Percentiles rank a stretch among this genome's conserved stretches.
Conservation (phyloP, 176 grass and related monocot genomes). For the Triticum timopheevii region DNA sequence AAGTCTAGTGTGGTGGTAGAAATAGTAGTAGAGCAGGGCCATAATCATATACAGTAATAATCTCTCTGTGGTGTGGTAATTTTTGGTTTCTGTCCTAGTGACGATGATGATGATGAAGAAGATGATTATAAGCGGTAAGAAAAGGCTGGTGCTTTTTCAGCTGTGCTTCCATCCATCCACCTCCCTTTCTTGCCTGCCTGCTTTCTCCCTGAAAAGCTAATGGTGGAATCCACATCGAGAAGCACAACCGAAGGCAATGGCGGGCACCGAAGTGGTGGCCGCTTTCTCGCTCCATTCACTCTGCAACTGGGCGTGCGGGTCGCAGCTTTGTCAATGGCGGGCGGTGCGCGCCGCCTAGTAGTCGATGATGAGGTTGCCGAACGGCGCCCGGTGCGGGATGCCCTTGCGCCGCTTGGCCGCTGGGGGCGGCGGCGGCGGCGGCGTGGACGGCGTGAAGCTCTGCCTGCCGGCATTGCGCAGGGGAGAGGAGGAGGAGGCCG, state of each 20-base stretch:
- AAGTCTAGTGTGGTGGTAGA: background rate
- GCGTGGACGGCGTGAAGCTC: slow-evolving; percentile 75
- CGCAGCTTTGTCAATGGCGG: background rate
- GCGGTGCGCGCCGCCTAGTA: slow-evolving; percentile 22
- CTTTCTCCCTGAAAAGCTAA: slow-evolving; percentile 39
- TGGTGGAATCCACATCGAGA: slow-evolving; percentile 71
- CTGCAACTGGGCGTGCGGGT: slow-evolving; percentile 6
- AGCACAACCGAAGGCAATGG: slow-evolving; percentile 43
- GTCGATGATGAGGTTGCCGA: slow-evolving; percentile 80
- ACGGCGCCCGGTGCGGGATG: slow-evolving; percentile 74
- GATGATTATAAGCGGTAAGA: slow-evolving; percentile 10
- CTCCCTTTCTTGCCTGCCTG: background rate
- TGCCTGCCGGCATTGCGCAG: slow-evolving; percentile 46
- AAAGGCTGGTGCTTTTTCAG: slow-evolving; percentile 12
- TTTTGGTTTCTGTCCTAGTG: slow-evolving; percentile 25
- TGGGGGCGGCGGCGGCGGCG: slow-evolving; percentile 46
- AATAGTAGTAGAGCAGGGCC: background rate
- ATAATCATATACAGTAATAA: slow-evolving; percentile 47
- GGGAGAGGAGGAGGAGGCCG: slow-evolving; percentile 26
- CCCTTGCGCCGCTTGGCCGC: slow-evolving; percentile 84
- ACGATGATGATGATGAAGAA: background rate
- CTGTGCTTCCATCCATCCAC: background rate
- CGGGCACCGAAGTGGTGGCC: slow-evolving; percentile 44
- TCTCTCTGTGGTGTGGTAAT: slow-evolving; percentile 27
- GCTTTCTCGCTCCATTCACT: slow-evolving; percentile 10